Evolutionary conservation across 225 moss, liverwort and hornwort genomes (phyloP), one percentile per base, ranked within the genome.

Genomic region (Lunularia cruciata): DNA sequence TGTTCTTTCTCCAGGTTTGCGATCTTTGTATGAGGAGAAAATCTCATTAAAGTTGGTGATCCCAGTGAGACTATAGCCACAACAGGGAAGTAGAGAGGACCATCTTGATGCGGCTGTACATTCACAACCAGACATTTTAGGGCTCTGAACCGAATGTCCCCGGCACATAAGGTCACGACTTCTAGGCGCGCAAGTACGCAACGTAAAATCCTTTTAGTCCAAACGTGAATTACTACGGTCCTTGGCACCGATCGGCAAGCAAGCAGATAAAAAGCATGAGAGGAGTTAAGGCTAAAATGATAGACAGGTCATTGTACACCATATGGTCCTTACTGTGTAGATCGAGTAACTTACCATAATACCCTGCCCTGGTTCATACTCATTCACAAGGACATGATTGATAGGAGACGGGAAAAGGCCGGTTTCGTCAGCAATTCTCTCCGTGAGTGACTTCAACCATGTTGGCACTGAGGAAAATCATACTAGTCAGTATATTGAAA

Each of bases 321-420:
- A n/a, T n/a, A n/a, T n/a, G n/a, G n/a, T n/a, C n/a, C n/a, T n/a
- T n/a, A n/a, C n/a, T n/a, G n/a, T n/a, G n/a, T n/a, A n/a, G n/a
- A n/a, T n/a, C 12, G 5, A 23, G 39, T 27, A 12, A 63, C 83
- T 52, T 70, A 90, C 92, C 90, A 85, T 84, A 31, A 94, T 94
- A 69, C 94, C 94, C 72, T 94, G 90, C n/a, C 94, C 94, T 53
- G 94, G 89, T 53, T 77, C 65, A 63, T 90, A 94, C 61, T 94
- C 94, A 68, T 94, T 94, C 67, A 94, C 94, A 27, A 94, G 90
- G 45, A 94, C 87, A 73, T 94, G 94, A 73, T 94, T 94, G 72
- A 94, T 86, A 52, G 84, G 86, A 25, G 89, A 83, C 16, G 94
- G 90, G 72, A 87, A 94, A 53, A 90, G 76, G 37, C 78, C 86